Evolutionary conservation across 495 filamentous ascomycete species (phyloP), one percentile per base, ranked within the genome.

Genomic region (Penicillium atrosanguineum): DNA sequence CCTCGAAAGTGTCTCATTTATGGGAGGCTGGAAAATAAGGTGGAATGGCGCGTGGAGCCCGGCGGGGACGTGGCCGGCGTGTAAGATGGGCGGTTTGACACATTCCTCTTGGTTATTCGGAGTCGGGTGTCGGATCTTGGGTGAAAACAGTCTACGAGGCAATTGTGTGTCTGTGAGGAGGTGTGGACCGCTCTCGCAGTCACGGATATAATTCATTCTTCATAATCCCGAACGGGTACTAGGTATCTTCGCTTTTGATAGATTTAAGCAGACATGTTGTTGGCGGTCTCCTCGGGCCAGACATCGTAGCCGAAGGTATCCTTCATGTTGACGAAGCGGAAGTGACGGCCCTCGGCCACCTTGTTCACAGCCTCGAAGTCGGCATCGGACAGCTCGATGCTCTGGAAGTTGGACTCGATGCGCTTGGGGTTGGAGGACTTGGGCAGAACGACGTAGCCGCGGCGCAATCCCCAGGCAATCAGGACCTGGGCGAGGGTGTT

Each of bases 311-410:
- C 82, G 62, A 84, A 83, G 46, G 78, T 81, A 49, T 90, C 85
- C 74, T 87, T 90, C 87, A 90, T 90, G 69, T 91, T 89, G 38
- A 91, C 86, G 64, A 91, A 90, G 50, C 87, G 80, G 50, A 74
- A 77, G 61, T 85, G 80, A 47, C 85, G 79, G 36, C 77, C 76
- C 62, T 81, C 72, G 6, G 82, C 81, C 15, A 87, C 83, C 50
- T 69, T 68, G 61, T 86, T 83, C 39, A 86, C 77, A 8, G 78
- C 81, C 63, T 71, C 74, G 59, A 76, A 85, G 54, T 83, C 80
- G 26, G 69, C 75, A 42, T 85, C 78, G 31, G 53, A 63, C 52
- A 85, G 66, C 40, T 78, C 68, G 69, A 85, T 73, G 81, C 80
- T 69, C 53, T 83, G 80, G 68, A 84, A 84, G 72, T 89, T 89